Evolutionary conservation across 176 grass and related monocot genomes (phyloP), one percentile per base, ranked within the genome.

Genomic region (Lolium rigidum): DNA sequence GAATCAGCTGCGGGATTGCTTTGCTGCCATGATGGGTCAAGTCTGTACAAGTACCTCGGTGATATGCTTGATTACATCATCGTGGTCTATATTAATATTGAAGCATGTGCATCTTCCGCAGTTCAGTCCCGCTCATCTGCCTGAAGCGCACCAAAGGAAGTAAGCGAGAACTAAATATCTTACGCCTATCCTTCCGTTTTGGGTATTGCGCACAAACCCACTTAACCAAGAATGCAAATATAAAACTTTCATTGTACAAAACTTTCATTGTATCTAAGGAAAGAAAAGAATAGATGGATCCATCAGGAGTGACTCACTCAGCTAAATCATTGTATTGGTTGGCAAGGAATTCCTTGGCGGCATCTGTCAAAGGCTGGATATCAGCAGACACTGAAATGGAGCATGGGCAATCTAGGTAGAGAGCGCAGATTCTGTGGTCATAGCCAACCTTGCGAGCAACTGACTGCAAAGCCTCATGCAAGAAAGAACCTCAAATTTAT

Each of bases 401-500:
- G 38, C 81, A 93, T 16, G 92, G 95, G 9, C 93, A 89, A 74
- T 98, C 91, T 75, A 98, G 87, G 83, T 95, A 98, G 10, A 98
- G 83, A 52, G 10, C 5, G 50, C 93, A 18, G 90, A 95, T 31
- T 95, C 95, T 65, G 91, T 95, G 48, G 88, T 95, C 93, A 98
- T 95, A 12, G 91, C 70, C 74, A 92, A 90, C 74, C 86, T 94
- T 84, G 89, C 84, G 43, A 95, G 86, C 84, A 98, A 87, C 63
- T 98, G 93, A 70, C 91, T 94, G 82, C 95, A 98, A 74, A 95
- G 10, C 50, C 50, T 14, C 91, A 98, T 95, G 89, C 96, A 98
- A 38, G 96, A 95, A 83, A 83, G 82, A 68, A 98, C 96, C 90
- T 98, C 96, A 49, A 95, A 95, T 74, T 95, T 98, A 81, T 98